A percentile compares a stretch with the other conserved stretches of the same genome.
These are phyloP conservation scores for Pseudogymnoascus sp. DNA, from an alignment of 2,329 filamentous ascomycete species.

Conservation along the genomic window DNA sequence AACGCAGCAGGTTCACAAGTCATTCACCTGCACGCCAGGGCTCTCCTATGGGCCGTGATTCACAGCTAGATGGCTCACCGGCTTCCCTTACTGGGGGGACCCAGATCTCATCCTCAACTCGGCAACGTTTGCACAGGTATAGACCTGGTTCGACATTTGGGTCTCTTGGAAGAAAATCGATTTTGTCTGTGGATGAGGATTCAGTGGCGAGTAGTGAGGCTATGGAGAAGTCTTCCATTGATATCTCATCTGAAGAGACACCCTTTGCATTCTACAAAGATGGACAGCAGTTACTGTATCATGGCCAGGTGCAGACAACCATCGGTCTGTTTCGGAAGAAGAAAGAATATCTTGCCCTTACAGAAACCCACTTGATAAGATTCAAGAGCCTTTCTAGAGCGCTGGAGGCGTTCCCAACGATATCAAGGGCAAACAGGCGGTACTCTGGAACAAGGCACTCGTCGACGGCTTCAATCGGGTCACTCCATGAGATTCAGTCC, in stretches of 20 bases:
- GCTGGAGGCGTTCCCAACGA: constrained; percentile 50
- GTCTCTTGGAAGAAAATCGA: constrained; percentile 27
- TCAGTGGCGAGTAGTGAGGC: constrained; percentile 20
- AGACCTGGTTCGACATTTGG: constrained; percentile 29
- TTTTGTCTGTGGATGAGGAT: constrained; percentile 23
- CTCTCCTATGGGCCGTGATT: constrained; percentile 6
- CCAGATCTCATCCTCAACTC: neutral
- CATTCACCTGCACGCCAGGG: constrained; percentile 1
- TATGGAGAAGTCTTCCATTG: constrained; percentile 22
- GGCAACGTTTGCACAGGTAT: constrained; percentile 22
- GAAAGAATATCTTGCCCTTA: constrained; percentile 63
- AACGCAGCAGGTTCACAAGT: neutral
- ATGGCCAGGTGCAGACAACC: constrained; percentile 62
- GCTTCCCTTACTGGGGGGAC: neutral
- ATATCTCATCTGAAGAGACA: neutral
- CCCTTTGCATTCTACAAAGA: constrained; percentile 5
- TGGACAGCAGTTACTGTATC: constrained; percentile 21
- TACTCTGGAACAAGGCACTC: constrained; percentile 44
- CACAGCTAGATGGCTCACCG: neutral
- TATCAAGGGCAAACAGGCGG: constrained; percentile 31
- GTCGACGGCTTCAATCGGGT: constrained; percentile 48
- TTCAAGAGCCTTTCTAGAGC: constrained; percentile 62
- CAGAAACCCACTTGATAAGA: constrained; percentile 57
- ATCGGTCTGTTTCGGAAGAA: constrained; percentile 64
- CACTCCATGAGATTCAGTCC: constrained; percentile 52